Conservation (phyloP, 805 yeast genomes). For the Citeromyces nyonsensis region DNA sequence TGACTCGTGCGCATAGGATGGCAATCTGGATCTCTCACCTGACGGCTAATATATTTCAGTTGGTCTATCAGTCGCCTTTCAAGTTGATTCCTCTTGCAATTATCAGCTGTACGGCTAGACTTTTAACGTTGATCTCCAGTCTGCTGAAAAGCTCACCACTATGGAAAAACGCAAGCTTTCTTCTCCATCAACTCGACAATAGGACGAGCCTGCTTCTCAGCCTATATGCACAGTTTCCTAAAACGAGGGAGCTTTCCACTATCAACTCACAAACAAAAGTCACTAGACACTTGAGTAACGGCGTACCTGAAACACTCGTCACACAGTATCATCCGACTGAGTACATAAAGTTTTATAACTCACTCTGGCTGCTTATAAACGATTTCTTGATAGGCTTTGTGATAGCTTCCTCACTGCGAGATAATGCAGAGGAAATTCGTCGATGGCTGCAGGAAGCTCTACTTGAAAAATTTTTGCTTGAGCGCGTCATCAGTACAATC, state of each 20-base stretch:
- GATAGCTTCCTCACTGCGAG: constrained; percentile 27
- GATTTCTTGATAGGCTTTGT: constrained; percentile 67
- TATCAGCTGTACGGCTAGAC: no score
- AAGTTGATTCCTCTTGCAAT: no score
- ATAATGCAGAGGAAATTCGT: constrained; percentile 5
- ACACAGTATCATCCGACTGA: constrained; percentile 26
- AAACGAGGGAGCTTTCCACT: constrained; percentile 18
- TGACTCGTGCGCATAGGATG: no score
- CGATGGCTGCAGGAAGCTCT: constrained; percentile 12
- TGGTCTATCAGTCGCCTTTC: no score
- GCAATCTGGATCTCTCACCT: no score
- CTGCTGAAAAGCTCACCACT: no score
- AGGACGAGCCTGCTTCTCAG: constrained; percentile 62
- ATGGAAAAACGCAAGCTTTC: constrained; percentile 4
- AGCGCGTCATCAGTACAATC: constrained; percentile 31
- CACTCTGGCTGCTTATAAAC: constrained; percentile 75
- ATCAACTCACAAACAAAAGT: constrained; percentile 23
- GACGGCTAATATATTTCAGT: no score
- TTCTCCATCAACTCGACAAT: constrained; percentile 68
- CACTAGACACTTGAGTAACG: constrained; percentile 8
- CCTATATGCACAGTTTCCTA: constrained; percentile 66
- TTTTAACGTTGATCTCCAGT: no score
- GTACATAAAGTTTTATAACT: constrained; percentile 71
- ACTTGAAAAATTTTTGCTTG: constrained; percentile 24
- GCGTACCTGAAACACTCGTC: constrained; percentile 8